Evolutionary conservation across 495 filamentous ascomycete genomes (phyloP).

Genomic region (Friedmanniomyces simplex): DNA sequence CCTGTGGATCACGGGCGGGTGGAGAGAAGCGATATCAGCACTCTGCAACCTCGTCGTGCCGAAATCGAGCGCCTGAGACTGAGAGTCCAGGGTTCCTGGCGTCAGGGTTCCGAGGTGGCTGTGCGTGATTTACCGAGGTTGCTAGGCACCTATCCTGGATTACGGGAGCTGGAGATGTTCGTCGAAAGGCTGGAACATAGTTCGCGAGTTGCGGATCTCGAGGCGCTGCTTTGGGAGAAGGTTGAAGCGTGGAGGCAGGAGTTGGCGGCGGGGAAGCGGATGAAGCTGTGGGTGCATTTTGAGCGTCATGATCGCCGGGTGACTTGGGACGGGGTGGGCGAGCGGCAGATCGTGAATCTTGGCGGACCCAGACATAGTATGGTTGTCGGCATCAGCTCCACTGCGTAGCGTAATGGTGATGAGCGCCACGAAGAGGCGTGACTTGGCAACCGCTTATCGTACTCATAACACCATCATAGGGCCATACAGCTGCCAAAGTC

Average conservation of each 20-base stretch:
- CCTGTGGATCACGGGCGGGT: neutral
- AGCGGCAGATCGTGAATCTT: neutral
- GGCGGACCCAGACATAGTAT: too few relatives aligned
- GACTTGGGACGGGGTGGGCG: neutral
- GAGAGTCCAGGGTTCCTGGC: neutral
- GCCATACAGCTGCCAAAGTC: too few relatives aligned
- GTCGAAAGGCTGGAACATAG: neutral
- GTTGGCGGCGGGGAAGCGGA: neutral
- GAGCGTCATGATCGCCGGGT: neutral
- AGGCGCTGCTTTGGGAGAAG: neutral
- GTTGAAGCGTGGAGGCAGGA: neutral
- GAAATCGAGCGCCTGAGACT: neutral
- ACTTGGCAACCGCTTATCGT: too few relatives aligned
- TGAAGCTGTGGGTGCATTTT: neutral
- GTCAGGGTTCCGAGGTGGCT: neutral
- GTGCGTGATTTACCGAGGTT: neutral
- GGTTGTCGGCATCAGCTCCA: too few relatives aligned
- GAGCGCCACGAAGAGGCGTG: too few relatives aligned
- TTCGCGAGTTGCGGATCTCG: neutral
- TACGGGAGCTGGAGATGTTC: neutral
- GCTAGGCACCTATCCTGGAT: neutral
- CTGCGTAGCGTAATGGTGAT: too few relatives aligned
- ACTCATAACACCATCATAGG: too few relatives aligned
- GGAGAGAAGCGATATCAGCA: neutral
- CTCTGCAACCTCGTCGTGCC: too few relatives aligned